A percentile compares a stretch with the other conserved stretches of the same genome.
phyloP scores from a whole-genome alignment of 108 stramenopile genomes.

The Aureococcus anophagefferens region DNA sequence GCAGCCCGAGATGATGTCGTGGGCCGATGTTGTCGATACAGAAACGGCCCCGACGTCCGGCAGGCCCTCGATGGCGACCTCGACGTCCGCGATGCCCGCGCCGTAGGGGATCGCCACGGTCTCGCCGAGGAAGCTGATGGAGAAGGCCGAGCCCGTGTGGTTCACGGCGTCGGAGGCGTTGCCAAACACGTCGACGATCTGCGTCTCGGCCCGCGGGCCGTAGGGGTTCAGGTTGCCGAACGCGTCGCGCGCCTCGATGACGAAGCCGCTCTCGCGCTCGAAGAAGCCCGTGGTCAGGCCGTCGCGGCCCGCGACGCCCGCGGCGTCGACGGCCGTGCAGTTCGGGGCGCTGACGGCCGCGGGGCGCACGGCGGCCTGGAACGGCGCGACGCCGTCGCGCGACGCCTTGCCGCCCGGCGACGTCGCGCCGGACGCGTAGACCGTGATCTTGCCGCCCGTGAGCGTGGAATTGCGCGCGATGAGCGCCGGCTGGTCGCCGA shows the following conservation, averaged over 20 bases:
- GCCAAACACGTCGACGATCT: slow-evolving; percentile 46
- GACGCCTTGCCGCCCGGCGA: slow-evolving; percentile 11
- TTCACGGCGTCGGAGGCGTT: not conserved
- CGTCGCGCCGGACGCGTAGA: slow-evolving; percentile 16
- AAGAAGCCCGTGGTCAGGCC: slow-evolving; percentile 44
- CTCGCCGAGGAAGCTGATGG: not conserved
- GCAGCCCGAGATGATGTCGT: slow-evolving; percentile 21
- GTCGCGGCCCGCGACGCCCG: slow-evolving; percentile 28
- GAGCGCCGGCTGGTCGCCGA: slow-evolving; percentile 32
- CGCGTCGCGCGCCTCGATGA: slow-evolving; percentile 48
- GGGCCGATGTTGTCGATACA: slow-evolving; percentile 44
- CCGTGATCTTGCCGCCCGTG: slow-evolving; percentile 2
- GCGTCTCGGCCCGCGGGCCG: slow-evolving; percentile 48
- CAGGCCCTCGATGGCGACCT: slow-evolving; percentile 45
- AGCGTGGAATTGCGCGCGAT: slow-evolving; percentile 4
- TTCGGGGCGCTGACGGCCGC: slow-evolving; percentile 16
- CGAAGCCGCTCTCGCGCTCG: slow-evolving; percentile 34
- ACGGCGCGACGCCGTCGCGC: slow-evolving; percentile 32
- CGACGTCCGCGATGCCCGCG: slow-evolving; percentile 32
- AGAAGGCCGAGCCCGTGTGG: not conserved
- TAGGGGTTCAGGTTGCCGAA: slow-evolving; percentile 41
- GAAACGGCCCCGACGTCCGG: slow-evolving; percentile 46
- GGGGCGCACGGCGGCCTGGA: slow-evolving; percentile 39
- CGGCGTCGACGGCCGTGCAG: slow-evolving; percentile 41
- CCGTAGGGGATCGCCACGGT: slow-evolving; percentile 18